Conservation (phyloP, 2,329 filamentous ascomycete genomes). For the Aspergillus chevalieri region DNA sequence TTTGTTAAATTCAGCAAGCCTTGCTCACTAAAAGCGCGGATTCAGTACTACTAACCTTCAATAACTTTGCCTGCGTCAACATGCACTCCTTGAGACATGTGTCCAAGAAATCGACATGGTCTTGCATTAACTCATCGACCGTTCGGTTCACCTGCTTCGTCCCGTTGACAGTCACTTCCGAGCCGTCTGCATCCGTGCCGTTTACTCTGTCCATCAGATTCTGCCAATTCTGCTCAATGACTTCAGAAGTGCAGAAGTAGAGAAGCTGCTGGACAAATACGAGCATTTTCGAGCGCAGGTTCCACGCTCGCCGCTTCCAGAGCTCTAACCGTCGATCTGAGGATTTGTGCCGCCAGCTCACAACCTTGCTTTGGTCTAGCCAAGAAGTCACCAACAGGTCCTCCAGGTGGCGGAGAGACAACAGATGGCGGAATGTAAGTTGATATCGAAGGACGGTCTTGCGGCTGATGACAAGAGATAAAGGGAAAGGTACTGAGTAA, state of each 20-base stretch:
- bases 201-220: slow-evolving; percentile 83
- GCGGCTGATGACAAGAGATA: slow-evolving; percentile 89
- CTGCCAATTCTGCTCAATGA: slow-evolving; percentile 97
- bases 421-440: slow-evolving; percentile 85
- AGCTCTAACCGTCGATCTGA: slow-evolving; percentile 68
- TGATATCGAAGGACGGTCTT: slow-evolving; percentile 98
- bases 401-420: slow-evolving; percentile 85
- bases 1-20: slow-evolving; percentile 31
- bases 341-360: slow-evolving; percentile 76
- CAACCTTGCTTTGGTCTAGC: slow-evolving; percentile 78
- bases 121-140: slow-evolving; percentile 97
- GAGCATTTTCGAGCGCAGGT: slow-evolving; percentile 84
- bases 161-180: slow-evolving; percentile 32
- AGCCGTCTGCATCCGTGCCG: slow-evolving; percentile 43
- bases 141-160: slow-evolving; percentile 60
- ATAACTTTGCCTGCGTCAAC: slow-evolving; percentile 90
- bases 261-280: slow-evolving; percentile 94
- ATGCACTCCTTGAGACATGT: slow-evolving; percentile 98
- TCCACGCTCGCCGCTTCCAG: slow-evolving; percentile 93
- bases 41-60: slow-evolving; percentile 58
- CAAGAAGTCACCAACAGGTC: slow-evolving; percentile 79
- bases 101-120: slow-evolving; percentile 96
- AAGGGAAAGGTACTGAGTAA: slow-evolving; percentile 87
- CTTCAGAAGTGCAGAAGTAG: slow-evolving; percentile 94
- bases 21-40: background rate